These are phyloP conservation scores for Hordeum marinum DNA, from an alignment of 176 grass and related monocot genomes.

Conservation along the genomic window DNA sequence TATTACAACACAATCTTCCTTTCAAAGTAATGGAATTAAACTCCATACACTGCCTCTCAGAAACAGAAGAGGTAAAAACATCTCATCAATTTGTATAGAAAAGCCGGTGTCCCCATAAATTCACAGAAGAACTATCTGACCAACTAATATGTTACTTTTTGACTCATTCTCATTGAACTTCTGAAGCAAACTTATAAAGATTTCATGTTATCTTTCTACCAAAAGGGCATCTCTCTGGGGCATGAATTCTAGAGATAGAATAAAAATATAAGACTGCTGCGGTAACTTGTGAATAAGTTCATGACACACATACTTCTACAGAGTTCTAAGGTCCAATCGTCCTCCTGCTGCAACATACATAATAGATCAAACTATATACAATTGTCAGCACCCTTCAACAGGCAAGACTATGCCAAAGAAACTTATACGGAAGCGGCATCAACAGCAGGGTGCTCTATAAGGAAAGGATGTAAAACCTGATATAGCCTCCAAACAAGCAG, in stretches of 20 bases:
- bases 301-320: background rate
- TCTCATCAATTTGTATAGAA: background rate
- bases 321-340: background rate
- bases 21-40: constrained; percentile 8
- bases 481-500: constrained; percentile 83
- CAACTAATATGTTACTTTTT: constrained; percentile 3
- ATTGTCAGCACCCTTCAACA: background rate
- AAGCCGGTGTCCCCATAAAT: background rate
- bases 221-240: background rate
- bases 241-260: constrained; percentile 9
- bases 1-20: constrained; percentile 8
- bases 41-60: background rate
- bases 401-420: background rate
- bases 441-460: background rate
- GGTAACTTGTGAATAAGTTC: background rate
- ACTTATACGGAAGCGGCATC: background rate
- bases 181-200: background rate
- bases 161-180: background rate
- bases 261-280: background rate
- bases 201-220: background rate
- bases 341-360: background rate
- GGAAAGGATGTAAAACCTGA: constrained; percentile 57
- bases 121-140: background rate
- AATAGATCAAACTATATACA: background rate
- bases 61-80: constrained; percentile 8